phyloP scores from a whole-genome alignment of 306 rosid species.

The Vigna radiata region DNA sequence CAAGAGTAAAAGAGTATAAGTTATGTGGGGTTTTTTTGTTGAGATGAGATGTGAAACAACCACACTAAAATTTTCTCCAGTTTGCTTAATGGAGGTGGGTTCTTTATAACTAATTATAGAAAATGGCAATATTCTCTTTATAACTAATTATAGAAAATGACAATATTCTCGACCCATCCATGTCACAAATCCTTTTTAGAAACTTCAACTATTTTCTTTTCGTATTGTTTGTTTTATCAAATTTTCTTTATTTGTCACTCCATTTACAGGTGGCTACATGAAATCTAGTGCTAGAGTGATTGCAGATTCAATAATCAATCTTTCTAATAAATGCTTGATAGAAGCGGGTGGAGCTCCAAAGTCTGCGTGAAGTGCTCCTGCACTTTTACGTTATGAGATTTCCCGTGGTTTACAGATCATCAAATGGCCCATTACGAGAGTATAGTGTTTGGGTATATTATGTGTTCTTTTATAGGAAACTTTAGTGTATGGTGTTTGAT shows the following conservation, averaged over 20 bases:
- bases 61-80: background rate
- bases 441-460: conserved; percentile 5
- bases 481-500: conserved; percentile 4
- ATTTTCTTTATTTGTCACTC: conserved; percentile 1
- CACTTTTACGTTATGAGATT: conserved; percentile 21
- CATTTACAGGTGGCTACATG: conserved; percentile 92
- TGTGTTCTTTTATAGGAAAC: conserved; percentile 29
- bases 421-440: conserved; percentile 10
- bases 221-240: conserved; percentile 19
- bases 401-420: background rate
- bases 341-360: conserved; percentile 49
- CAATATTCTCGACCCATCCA: background rate
- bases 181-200: background rate
- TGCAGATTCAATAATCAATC: conserved; percentile 86
- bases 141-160: background rate
- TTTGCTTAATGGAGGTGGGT: conserved; percentile 14
- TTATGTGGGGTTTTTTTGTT: background rate
- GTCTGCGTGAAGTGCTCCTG: conserved; percentile 31
- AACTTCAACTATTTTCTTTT: conserved; percentile 13
- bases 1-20: background rate
- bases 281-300: conserved; percentile 88
- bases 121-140: background rate
- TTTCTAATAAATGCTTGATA: conserved; percentile 69
- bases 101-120: background rate
- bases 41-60: background rate